Conservation (phyloP, 257 asterid genomes). For the Rhazya stricta region DNA sequence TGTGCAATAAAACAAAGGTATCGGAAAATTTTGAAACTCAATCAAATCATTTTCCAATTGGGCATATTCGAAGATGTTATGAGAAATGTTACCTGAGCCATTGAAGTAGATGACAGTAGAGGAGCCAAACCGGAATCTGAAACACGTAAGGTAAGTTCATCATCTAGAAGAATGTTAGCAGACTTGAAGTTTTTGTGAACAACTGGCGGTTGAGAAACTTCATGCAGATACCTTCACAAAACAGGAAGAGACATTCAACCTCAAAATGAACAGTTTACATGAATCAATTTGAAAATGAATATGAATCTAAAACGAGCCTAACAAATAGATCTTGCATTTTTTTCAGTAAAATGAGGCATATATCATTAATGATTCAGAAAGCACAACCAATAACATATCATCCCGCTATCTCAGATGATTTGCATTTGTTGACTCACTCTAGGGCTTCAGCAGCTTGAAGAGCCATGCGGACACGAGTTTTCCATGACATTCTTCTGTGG, state of each 20-base stretch:
- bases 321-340: background rate
- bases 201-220: slow-evolving; percentile 60
- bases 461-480: slow-evolving; percentile 64
- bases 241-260: slow-evolving; percentile 20
- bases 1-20: background rate
- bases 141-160: slow-evolving; percentile 55
- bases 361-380: background rate
- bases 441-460: slow-evolving; percentile 92
- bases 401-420: background rate
- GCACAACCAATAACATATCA: background rate
- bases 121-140: slow-evolving; percentile 83
- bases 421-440: slow-evolving; percentile 47
- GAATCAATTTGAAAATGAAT: no score
- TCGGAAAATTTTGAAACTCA: background rate
- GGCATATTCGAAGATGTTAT: background rate
- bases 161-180: slow-evolving; percentile 64
- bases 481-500: slow-evolving; percentile 77
- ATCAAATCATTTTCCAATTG: background rate
- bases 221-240: slow-evolving; percentile 77
- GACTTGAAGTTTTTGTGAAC: slow-evolving; percentile 79
- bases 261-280: slow-evolving; percentile 9
- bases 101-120: slow-evolving; percentile 50
- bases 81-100: slow-evolving; percentile 42
- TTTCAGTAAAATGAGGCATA: background rate
- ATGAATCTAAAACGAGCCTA: background rate